A percentile compares a stretch with the other conserved stretches of the same genome.
These are phyloP conservation scores for Triticum urartu DNA, from an alignment of 176 grass and related monocot species.

Conservation along the genomic window DNA sequence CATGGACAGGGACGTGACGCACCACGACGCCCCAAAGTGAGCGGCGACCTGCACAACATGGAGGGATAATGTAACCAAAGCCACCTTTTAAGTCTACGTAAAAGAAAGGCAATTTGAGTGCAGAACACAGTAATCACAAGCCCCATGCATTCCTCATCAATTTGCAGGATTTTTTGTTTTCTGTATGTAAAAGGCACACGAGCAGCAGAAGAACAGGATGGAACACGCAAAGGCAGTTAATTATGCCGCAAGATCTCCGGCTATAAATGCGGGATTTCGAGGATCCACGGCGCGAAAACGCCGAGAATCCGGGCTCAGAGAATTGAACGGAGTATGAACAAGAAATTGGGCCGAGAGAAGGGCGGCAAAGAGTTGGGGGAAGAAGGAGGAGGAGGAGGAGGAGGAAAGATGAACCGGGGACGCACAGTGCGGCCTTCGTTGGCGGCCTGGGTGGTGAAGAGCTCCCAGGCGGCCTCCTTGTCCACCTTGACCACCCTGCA, in stretches of 20 bases:
- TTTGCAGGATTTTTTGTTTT: too few relatives aligned
- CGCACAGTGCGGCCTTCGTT: constrained; percentile 64
- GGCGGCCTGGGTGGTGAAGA: constrained; percentile 65
- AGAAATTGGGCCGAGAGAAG: not conserved
- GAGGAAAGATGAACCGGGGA: not conserved
- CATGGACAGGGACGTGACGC: constrained; percentile 91
- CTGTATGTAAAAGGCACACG: too few relatives aligned
- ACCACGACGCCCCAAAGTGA: constrained; percentile 93
- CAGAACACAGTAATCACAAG: too few relatives aligned
- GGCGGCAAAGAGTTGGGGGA: not conserved
- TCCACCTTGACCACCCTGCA: constrained; percentile 79
- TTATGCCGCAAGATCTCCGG: too few relatives aligned
- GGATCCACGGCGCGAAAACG: too few relatives aligned
- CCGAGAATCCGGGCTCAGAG: not conserved
- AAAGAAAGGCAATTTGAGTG: too few relatives aligned
- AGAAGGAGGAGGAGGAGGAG: not conserved
- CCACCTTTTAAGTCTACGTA: too few relatives aligned
- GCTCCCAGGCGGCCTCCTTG: constrained; percentile 65
- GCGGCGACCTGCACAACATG: constrained; percentile 50
- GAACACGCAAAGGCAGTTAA: too few relatives aligned
- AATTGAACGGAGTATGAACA: constrained; percentile 1
- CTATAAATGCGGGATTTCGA: too few relatives aligned
- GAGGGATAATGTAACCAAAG: too few relatives aligned
- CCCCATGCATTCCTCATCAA: too few relatives aligned
- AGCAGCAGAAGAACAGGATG: too few relatives aligned